Conservation (phyloP, 2,329 filamentous ascomycete genomes). For the Sporothrix euskadiensis region DNA sequence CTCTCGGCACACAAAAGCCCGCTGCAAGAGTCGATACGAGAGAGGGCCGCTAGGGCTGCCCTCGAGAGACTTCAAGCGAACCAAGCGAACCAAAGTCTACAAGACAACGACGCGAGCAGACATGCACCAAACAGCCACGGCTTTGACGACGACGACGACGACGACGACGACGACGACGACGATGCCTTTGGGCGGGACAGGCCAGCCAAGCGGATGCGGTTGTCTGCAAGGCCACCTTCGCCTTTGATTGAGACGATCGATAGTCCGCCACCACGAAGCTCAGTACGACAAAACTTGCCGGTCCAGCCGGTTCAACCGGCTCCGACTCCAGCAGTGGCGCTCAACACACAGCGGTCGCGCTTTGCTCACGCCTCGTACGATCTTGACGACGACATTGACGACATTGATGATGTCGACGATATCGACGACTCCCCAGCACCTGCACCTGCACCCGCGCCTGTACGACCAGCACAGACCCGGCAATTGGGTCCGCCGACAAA, state of each 20-base stretch:
- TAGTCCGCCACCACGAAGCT: not conserved
- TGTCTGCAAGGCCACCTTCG: not conserved
- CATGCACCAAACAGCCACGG: not conserved
- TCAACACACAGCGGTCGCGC: not conserved
- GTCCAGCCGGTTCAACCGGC: not conserved
- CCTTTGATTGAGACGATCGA: not conserved
- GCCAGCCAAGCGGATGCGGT: not conserved
- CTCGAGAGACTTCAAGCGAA: not conserved
- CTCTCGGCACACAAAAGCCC: not conserved
- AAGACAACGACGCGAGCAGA: not conserved
- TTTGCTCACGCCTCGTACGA: not conserved
- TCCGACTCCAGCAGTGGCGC: not conserved
- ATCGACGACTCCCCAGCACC: not conserved
- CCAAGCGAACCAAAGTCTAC: not conserved
- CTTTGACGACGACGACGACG: not conserved
- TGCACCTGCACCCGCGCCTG: not conserved
- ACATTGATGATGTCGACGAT: not conserved
- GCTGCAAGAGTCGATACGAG: not conserved
- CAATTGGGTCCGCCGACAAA: not conserved
- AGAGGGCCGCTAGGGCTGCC: constrained; percentile 9
- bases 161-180: not conserved
- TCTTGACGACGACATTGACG: not conserved
- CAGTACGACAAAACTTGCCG: not conserved
- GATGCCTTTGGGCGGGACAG: not conserved
- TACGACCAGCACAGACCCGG: not conserved